Percentiles rank a stretch among this genome's conserved stretches.
Conservation (phyloP, 306 rosid species). For the Glycyrrhiza uralensis region DNA sequence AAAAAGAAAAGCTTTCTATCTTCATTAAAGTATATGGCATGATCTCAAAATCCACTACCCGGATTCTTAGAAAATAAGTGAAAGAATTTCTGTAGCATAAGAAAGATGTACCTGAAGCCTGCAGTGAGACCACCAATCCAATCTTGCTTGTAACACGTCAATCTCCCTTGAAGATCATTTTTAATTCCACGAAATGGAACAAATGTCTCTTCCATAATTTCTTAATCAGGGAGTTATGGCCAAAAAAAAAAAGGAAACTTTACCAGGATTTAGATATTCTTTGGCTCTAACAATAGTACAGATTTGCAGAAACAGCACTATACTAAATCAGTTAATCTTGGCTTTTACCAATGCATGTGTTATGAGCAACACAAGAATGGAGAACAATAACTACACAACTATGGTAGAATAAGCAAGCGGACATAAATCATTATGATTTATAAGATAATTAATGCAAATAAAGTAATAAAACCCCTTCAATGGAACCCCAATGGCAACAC, state of each 20-base stretch:
- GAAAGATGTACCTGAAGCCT: slow-evolving; percentile 55
- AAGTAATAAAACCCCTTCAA: neutral
- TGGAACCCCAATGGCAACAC: neutral
- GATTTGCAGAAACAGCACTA: slow-evolving; percentile 21
- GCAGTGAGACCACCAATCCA: slow-evolving; percentile 65
- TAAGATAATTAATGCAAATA: neutral
- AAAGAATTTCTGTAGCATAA: neutral
- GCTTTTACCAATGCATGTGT: slow-evolving; percentile 2
- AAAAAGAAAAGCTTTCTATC: neutral
- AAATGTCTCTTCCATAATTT: slow-evolving; percentile 67
- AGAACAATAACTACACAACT: neutral
- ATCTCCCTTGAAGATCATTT: slow-evolving; percentile 56
- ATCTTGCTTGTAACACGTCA: slow-evolving; percentile 68
- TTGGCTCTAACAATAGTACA: slow-evolving; percentile 15
- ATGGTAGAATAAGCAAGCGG: slow-evolving; percentile 2
- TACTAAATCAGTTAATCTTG: neutral
- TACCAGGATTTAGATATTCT: neutral
- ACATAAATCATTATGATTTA: neutral
- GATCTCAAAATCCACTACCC: neutral
- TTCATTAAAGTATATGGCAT: neutral
- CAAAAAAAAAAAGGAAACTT: neutral
- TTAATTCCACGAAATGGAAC: slow-evolving; percentile 70
- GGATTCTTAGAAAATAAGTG: neutral
- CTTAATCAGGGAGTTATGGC: neutral
- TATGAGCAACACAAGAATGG: neutral